Conservation (phyloP, 148 eudicot species). For the Linanthus parryae region DNA sequence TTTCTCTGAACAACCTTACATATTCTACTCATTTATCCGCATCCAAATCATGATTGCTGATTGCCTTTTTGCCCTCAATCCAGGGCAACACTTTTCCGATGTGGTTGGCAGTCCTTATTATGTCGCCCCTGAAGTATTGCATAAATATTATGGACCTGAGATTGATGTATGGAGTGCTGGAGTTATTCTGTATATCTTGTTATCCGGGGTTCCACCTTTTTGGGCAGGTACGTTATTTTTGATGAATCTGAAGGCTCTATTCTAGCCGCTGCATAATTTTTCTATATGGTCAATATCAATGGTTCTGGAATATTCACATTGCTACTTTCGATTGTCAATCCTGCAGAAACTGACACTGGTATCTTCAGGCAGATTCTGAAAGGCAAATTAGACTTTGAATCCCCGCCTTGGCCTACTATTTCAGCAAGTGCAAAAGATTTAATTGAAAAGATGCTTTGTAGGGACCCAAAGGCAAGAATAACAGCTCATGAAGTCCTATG, state of each 20-base stretch:
- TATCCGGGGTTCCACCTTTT: conserved; percentile 72
- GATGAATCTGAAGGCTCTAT: not conserved
- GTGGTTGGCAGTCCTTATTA: conserved; percentile 85
- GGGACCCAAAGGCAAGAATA: conserved; percentile 54
- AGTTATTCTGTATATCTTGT: conserved; percentile 67
- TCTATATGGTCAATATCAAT: too few relatives aligned
- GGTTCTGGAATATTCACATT: not conserved
- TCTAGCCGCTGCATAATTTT: conserved; percentile 2
- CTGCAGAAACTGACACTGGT: conserved; percentile 71
- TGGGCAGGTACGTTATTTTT: conserved; percentile 54
- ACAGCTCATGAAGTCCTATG: conserved; percentile 71
- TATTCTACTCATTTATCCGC: too few relatives aligned
- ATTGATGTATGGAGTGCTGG: conserved; percentile 86
- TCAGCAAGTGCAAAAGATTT: conserved; percentile 72
- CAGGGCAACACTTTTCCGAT: conserved; percentile 67
- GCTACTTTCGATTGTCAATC: not conserved
- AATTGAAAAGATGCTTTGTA: conserved; percentile 62
- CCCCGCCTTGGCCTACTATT: conserved; percentile 75
- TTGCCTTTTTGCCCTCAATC: conserved; percentile 2
- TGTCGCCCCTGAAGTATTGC: conserved; percentile 79
- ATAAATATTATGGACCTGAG: conserved; percentile 75
- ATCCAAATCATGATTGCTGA: not conserved
- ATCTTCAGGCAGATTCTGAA: conserved; percentile 68
- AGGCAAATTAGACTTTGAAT: conserved; percentile 65
- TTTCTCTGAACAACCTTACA: too few relatives aligned